Evolutionary conservation across 345 rosid genomes (phyloP).

Genomic region (Melastoma malabathricum): DNA sequence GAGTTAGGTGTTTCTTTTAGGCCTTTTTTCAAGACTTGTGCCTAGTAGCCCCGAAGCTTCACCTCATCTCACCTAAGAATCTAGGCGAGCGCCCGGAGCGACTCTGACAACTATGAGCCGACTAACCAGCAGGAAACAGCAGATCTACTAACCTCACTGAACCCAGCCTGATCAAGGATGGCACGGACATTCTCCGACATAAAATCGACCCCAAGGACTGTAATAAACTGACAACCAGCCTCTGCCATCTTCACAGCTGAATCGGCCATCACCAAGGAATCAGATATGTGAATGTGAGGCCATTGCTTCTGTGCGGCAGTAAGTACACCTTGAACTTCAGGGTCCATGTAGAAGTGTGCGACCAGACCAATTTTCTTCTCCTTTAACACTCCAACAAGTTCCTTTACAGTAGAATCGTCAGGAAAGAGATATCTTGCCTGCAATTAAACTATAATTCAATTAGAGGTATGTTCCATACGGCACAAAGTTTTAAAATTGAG

Average conservation of each 20-base stretch:
- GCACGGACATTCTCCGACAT: slow-evolving; percentile 98
- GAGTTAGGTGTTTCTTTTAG: too few relatives aligned
- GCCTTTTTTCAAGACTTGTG: too few relatives aligned
- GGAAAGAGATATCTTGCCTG: slow-evolving; percentile 82
- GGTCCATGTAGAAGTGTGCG: slow-evolving; percentile 97
- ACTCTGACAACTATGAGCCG: too few relatives aligned
- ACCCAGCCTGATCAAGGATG: slow-evolving; percentile 91
- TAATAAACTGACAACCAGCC: slow-evolving; percentile 76
- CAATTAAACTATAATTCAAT: slow-evolving; percentile 18
- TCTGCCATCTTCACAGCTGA: slow-evolving; percentile 84
- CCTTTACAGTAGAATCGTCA: slow-evolving; percentile 43
- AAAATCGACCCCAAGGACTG: slow-evolving; percentile 95
- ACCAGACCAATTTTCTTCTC: slow-evolving; percentile 88
- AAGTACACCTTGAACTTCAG: slow-evolving; percentile 95
- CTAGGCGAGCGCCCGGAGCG: too few relatives aligned
- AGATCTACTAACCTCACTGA: slow-evolving; percentile 32
- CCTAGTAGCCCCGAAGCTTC: too few relatives aligned
- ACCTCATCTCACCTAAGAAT: too few relatives aligned
- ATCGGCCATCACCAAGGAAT: slow-evolving; percentile 97
- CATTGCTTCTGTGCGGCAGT: slow-evolving; percentile 85
- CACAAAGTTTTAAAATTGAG: too few relatives aligned
- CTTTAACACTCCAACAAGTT: slow-evolving; percentile 56
- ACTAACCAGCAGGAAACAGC: neutral
- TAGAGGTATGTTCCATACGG: too few relatives aligned
- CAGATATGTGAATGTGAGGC: slow-evolving; percentile 89